Evolutionary conservation across 2,329 filamentous ascomycete species (phyloP).

Genomic region (Colletotrichum tamarilloi): DNA sequence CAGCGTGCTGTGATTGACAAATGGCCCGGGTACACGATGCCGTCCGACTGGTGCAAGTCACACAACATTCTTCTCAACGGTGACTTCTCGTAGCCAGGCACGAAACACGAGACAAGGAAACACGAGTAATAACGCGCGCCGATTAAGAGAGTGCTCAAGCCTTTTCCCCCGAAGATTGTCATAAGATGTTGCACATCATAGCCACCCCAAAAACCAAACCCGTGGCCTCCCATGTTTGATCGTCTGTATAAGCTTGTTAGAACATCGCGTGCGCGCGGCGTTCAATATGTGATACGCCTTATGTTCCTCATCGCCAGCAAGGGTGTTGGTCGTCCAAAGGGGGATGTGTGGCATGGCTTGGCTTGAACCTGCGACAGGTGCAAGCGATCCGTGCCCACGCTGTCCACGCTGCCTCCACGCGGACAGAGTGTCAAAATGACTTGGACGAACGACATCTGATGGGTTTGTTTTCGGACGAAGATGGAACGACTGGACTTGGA

Average conservation of each 20-base stretch:
- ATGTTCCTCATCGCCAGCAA: not conserved
- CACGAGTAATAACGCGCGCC: not conserved
- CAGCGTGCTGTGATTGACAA: not conserved
- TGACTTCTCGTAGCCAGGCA: not conserved
- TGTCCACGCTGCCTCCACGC: not conserved
- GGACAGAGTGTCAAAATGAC: not conserved
- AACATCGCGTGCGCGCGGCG: not conserved
- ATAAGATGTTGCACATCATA: slow-evolving; percentile 11
- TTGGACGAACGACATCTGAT: not conserved
- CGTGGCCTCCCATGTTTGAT: slow-evolving; percentile 2
- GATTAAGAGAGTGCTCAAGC: not conserved
- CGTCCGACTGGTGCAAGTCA: not conserved
- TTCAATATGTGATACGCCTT: slow-evolving; percentile 11
- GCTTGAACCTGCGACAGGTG: not conserved
- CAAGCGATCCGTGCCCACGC: not conserved
- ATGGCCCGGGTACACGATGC: not conserved
- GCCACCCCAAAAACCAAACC: not conserved
- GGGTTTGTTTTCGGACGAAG: not conserved
- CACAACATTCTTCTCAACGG: too few species aligned
- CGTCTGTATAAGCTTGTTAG: slow-evolving; percentile 18
- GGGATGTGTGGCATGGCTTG: not conserved
- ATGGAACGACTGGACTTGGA: not conserved
- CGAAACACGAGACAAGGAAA: not conserved
- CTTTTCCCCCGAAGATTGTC: not conserved
- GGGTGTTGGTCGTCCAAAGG: not conserved